These are phyloP conservation scores for Stramenopiles sp. DNA, from an alignment of 352 stramenopile species.

Conservation along the genomic window DNA sequence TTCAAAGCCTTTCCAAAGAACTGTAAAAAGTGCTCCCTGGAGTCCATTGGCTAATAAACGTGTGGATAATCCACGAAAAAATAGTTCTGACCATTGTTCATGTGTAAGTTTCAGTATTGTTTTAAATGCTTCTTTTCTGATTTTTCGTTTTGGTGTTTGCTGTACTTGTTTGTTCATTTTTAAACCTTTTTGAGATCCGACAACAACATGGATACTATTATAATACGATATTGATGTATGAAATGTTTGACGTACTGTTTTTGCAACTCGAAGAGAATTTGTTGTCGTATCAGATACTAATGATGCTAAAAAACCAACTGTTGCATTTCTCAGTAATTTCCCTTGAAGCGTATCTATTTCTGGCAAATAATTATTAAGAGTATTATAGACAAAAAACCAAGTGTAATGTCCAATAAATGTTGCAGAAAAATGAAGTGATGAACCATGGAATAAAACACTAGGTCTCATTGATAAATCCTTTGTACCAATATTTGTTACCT, in stretches of 20 bases:
- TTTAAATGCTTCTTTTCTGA: too few species aligned
- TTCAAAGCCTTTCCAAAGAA: too few species aligned
- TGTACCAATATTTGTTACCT: too few species aligned
- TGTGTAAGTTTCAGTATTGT: too few species aligned
- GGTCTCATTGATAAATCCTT: slow-evolving; percentile 24
- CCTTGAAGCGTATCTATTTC: slow-evolving; percentile 23
- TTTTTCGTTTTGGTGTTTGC: too few species aligned
- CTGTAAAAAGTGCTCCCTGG: too few species aligned
- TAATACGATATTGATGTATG: slow-evolving; percentile 26
- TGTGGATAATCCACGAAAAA: too few species aligned
- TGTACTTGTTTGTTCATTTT: too few species aligned
- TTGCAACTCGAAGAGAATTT: slow-evolving; percentile 50
- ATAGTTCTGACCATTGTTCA: too few species aligned
- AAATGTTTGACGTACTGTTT: slow-evolving; percentile 39
- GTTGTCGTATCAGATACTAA: slow-evolving; percentile 34
- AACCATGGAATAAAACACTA: slow-evolving; percentile 32
- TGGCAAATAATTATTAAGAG: slow-evolving; percentile 26
- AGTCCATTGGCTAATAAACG: too few species aligned
- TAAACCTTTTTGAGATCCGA: too few species aligned
- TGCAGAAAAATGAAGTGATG: slow-evolving; percentile 27
- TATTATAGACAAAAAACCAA: slow-evolving; percentile 55
- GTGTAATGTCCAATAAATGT: slow-evolving; percentile 38
- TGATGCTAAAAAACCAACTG: slow-evolving; percentile 38
- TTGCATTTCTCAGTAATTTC: slow-evolving; percentile 30
- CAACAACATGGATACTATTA: too few species aligned